Base-by-base conservation (phyloP, 2,329 filamentous ascomycete species). In the Cordyceps pruinosa region DNA sequence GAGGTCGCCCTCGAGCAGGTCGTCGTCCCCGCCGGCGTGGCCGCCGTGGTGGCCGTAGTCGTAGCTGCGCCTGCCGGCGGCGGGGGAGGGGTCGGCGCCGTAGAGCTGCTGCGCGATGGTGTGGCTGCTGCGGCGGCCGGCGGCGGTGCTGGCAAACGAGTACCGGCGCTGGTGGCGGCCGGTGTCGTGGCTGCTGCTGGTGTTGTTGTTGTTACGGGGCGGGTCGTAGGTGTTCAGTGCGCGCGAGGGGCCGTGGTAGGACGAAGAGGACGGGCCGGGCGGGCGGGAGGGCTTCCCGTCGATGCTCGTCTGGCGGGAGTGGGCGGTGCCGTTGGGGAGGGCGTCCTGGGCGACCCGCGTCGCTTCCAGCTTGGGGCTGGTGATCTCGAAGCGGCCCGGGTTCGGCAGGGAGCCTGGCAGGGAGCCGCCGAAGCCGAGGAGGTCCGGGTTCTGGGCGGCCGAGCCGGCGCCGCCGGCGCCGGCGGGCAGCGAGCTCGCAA, bases 1-100 rank as follows among this genome's bases (percentile, higher is more conserved):
- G 28, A 99, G 75, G 72, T 99, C 94, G 1, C 94, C 94, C 66
- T 96, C 92, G 8, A 91, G 78, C 64, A 95, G 89, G 64, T 91
- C 89, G 51, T 86, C 84, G 59, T 86, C 82, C 59, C 26, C 56
- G 9, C 13, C 30, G n/a, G 13, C 35, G n/a, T n/a, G n/a, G n/a
- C n/a, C n/a, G 26, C 23, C 42, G 8, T 32, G 26, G 44, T 53
- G 13, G 23, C 95, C 89, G 64, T 91, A 89, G 51, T 86, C 84
- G 60, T 85, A 81, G 59, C 48, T 50, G 26, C 25, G 51, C 9
- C 44, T 42, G 17, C 44, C 8, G n/a, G 21, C 8, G 15, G 21
- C 12, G 5, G 19, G 79, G 12, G 32, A n/a, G 53, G 79, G 55
- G 73, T 74, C 68, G 5, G 73, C 73, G 61, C 73, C 73, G 62